Base-by-base conservation (phyloP, 441 rosid genomes). In the Erodium chrysanthum region DNA sequence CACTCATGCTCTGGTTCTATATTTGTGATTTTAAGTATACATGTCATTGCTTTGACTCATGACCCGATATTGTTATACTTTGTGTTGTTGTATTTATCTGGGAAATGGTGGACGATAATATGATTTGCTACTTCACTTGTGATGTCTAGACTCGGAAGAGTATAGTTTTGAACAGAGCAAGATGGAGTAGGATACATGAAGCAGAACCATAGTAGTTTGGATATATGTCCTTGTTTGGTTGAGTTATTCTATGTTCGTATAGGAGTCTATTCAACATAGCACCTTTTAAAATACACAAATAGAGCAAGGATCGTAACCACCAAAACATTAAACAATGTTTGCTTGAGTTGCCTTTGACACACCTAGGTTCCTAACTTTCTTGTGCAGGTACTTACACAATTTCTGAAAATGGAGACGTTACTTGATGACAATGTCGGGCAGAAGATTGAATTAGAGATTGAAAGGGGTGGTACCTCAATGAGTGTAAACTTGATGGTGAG, bases 391-490 rank as follows among this genome's bases (percentile, higher is more conserved):
- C 83, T 84, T 72, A 92, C 99, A 5, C 97, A 83, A 66, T 92
- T 95, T 85, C 79, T 92, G 74, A 86, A 72, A 71, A 73, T 95
- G 88, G 99, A 92, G 79, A 81, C 80, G 65, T 72, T 90, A 71
- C 84, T 95, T 68, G 99, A 95, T 84, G 96, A 90, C 64, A 77
- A 83, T 74, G 93, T 92, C 66, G 86, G 76, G 66, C 83, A 82
- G 67, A 73, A 68, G 54, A 76, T 95, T 79, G 87, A 82, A 75
- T 65, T 92, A 71, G 84, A 88, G 78, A 81, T 90, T 73, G 98
- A 95, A 86, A 86, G 98, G 79, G 99, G 99, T 73, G 91, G 96
- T 71, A 67, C 73, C 61, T 81, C 96, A 8, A 74, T 84, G 80
- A 80, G 79, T 21, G 78, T 87, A 68, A 84, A 81, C 72, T 80